Base-by-base conservation (phyloP, 2,329 filamentous ascomycete species). In the Colletotrichum graminicola region DNA sequence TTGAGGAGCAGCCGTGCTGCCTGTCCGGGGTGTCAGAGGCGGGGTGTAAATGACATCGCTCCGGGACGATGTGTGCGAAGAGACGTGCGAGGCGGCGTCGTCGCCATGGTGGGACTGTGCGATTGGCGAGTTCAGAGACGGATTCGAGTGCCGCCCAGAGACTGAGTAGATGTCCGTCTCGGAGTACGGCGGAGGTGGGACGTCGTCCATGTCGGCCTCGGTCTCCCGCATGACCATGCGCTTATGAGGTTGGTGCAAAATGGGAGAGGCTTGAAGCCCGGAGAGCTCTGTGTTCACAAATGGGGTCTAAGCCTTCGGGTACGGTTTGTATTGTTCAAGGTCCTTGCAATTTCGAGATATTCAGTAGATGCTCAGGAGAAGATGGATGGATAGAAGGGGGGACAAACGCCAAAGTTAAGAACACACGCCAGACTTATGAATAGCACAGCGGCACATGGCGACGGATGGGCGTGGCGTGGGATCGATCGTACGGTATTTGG, bases 131-230 rank as follows among this genome's bases (percentile, higher is more conserved):
- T 18, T 45, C 21, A 55, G 59, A 26, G 43, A 63, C n/a, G 63
- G 21, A 16, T 66, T 49, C 14, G 66, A 41, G 39, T 23, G 56
- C 47, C 74, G 75, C 39, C 80, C 80, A 4, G 85, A 79, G 61
- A 76, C 81, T 18, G 86, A 88, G 79, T 84, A 87, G 47, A 87
- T 83, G 76, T 90, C 88, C 21, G 86, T 89, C 77, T 88, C 87
- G 49, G 84, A 84, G 75, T 90, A 90, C 7, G 88, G 88, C 5
- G 87, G 87, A 52, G 87, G 88, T 26, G 87, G 86, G 10, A 78
- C 76, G 70, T 86, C 81, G 66, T 83, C 79, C 41, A 78, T 39
- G 39, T 74, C 61, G 43, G 47, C 39, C 34, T 61, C 57, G 36
- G 43, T 47, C 34, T 61, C 57, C 62, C 66, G 52, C 65, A 69